Conservation (phyloP, 192 early-diverging fungal genomes). For the Fimicolochytrium jonesii region DNA sequence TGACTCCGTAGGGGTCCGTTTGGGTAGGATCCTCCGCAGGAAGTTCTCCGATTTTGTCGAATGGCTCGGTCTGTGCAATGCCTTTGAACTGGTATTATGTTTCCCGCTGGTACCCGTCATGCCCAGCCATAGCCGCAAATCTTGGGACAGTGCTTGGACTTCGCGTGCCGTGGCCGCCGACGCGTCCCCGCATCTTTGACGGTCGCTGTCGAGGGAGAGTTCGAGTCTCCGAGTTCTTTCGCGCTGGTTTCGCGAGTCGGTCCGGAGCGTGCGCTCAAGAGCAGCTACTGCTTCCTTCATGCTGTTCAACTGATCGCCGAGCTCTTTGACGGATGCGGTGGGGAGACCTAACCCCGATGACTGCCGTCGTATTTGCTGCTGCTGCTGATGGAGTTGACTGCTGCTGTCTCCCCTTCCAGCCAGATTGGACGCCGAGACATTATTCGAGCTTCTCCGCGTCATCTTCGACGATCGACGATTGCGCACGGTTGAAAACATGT, state of each 20-base stretch:
- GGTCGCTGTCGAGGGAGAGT: background rate
- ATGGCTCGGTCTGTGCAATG: background rate
- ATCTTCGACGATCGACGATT: no score
- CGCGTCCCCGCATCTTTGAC: background rate
- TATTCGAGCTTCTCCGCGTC: no score
- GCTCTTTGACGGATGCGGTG: background rate
- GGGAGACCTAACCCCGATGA: no score
- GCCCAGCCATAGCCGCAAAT: background rate
- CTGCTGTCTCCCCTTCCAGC: no score
- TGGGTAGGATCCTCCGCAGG: background rate
- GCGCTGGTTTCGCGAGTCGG: slow-evolving; percentile 4
- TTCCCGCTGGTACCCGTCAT: no score
- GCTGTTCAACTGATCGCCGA: slow-evolving; percentile 1
- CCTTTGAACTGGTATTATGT: no score
- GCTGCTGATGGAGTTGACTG: no score
- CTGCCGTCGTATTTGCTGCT: background rate
- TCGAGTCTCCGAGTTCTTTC: slow-evolving; percentile 7
- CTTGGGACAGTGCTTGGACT: background rate
- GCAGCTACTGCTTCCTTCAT: background rate
- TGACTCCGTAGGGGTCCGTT: background rate
- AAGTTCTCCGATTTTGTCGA: background rate
- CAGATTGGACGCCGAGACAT: background rate
- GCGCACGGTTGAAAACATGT: background rate
- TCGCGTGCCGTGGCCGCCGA: background rate
- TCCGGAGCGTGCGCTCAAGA: background rate